Conservation (phyloP, 495 filamentous ascomycete species). For the Penicillium cataractarum region DNA sequence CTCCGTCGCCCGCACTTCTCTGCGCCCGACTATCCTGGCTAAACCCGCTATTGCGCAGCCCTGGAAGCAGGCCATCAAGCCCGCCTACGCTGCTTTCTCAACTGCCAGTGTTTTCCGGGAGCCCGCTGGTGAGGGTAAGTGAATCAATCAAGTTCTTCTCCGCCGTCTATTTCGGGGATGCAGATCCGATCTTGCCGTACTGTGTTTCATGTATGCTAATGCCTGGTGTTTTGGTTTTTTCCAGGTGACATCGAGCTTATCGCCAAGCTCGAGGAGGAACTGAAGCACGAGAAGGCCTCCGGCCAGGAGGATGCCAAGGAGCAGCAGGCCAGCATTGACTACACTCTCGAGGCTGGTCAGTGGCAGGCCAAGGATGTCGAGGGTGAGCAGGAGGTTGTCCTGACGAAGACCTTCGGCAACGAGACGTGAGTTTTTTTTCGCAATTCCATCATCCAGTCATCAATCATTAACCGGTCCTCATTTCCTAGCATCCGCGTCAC, state of each 20-base stretch:
- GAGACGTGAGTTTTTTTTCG: slow-evolving; percentile 64
- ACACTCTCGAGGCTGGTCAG: slow-evolving; percentile 78
- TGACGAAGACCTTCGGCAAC: slow-evolving; percentile 81
- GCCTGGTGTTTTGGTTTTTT: slow-evolving; percentile 13
- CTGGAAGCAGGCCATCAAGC: slow-evolving; percentile 54
- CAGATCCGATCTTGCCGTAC: not conserved
- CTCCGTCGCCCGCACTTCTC: slow-evolving; percentile 52
- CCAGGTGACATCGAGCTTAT: slow-evolving; percentile 52
- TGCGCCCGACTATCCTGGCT: slow-evolving; percentile 52
- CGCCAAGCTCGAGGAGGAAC: slow-evolving; percentile 52
- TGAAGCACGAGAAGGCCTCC: slow-evolving; percentile 51
- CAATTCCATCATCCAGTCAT: not conserved
- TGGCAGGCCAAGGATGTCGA: slow-evolving; percentile 70
- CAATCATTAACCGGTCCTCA: slow-evolving; percentile 14
- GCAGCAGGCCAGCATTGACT: slow-evolving; percentile 73
- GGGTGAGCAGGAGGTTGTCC: slow-evolving; percentile 83
- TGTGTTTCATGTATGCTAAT: slow-evolving; percentile 14
- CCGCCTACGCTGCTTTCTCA: slow-evolving; percentile 72
- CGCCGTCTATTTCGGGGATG: not conserved
- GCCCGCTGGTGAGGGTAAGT: slow-evolving; percentile 61
- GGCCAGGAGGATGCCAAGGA: slow-evolving; percentile 42
- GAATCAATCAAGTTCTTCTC: not conserved
- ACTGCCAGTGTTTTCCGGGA: slow-evolving; percentile 62
- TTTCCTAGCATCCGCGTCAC: slow-evolving; percentile 76
- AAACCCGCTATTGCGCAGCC: slow-evolving; percentile 51